These are phyloP conservation scores for Macrophomina pseudophaseolina DNA, from an alignment of 2,329 filamentous ascomycete species.

Conservation along the genomic window DNA sequence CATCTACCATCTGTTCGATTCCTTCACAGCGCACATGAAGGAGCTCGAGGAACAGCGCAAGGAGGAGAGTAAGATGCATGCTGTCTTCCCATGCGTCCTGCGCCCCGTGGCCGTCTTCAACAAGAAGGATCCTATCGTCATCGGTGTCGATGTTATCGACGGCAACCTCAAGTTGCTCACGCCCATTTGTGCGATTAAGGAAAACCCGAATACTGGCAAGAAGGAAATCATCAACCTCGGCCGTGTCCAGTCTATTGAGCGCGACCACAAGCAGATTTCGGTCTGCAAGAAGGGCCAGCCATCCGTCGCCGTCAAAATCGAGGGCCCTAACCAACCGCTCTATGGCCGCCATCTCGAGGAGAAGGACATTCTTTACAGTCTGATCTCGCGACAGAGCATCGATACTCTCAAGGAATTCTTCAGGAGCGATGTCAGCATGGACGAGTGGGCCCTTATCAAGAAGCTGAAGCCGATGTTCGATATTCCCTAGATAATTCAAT, in stretches of 20 bases:
- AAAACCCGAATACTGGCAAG: conserved; percentile 74
- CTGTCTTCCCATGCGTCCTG: conserved; percentile 95
- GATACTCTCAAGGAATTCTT: conserved; percentile 97
- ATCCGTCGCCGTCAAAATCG: conserved; percentile 97
- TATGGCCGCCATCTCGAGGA: conserved; percentile 97
- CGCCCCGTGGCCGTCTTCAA: conserved; percentile 94
- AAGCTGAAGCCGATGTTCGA: conserved; percentile 96
- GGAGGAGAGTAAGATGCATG: conserved; percentile 92
- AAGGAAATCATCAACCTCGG: conserved; percentile 87
- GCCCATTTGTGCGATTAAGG: conserved; percentile 85
- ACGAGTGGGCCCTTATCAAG: conserved; percentile 93
- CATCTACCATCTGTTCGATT: conserved; percentile 97
- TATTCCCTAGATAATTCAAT: conserved; percentile 61
- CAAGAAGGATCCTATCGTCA: conserved; percentile 93
- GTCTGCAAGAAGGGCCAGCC: conserved; percentile 96
- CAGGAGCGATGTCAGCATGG: conserved; percentile 81
- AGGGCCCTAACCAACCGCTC: conserved; percentile 87
- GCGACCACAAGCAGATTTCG: conserved; percentile 93
- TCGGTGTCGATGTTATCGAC: conserved; percentile 95
- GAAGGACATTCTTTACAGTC: conserved; percentile 82
- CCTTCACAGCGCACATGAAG: conserved; percentile 94
- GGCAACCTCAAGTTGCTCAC: conserved; percentile 86
- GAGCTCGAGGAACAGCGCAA: conserved; percentile 87
- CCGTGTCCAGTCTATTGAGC: conserved; percentile 95
- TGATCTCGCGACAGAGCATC: conserved; percentile 86